Conservation (phyloP, 345 rosid genomes). For the Pugionium dolabratum region DNA sequence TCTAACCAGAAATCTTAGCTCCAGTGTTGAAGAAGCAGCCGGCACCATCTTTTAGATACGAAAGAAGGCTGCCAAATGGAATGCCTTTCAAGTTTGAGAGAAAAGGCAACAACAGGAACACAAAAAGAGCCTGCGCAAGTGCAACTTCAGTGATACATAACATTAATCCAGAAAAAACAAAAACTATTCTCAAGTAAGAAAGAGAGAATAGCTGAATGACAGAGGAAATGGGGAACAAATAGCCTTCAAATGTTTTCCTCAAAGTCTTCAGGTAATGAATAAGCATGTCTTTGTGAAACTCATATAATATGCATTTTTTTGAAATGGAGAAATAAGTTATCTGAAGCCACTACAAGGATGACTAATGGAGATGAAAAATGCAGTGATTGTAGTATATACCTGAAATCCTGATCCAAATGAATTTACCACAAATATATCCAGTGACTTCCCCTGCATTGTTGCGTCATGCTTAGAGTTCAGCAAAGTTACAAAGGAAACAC, state of each 20-base stretch:
- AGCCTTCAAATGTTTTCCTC: slow-evolving; percentile 12
- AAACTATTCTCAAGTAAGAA: background rate
- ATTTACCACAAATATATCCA: slow-evolving; percentile 91
- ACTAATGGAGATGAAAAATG: background rate
- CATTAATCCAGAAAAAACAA: background rate
- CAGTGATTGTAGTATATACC: slow-evolving; percentile 45
- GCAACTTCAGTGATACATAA: slow-evolving; percentile 19
- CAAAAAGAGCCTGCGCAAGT: slow-evolving; percentile 73
- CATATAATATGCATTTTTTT: too few relatives aligned
- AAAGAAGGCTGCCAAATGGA: slow-evolving; percentile 64
- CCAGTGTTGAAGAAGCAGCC: slow-evolving; percentile 76
- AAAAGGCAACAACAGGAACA: slow-evolving; percentile 68
- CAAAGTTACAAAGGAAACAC: background rate
- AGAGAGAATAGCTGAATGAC: background rate
- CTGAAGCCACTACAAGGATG: too few relatives aligned
- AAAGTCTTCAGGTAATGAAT: slow-evolving; percentile 10
- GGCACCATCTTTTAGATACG: slow-evolving; percentile 71
- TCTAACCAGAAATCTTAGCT: slow-evolving; percentile 57
- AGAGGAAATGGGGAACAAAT: slow-evolving; percentile 7
- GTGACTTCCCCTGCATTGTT: slow-evolving; percentile 66
- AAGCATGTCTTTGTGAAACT: background rate
- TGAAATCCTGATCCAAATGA: slow-evolving; percentile 96
- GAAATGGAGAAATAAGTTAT: too few relatives aligned
- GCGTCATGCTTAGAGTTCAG: slow-evolving; percentile 22
- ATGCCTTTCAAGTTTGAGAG: slow-evolving; percentile 84